Base-by-base conservation (phyloP, 1,284 basidiomycete genomes). In the Inonotus hispidus region DNA sequence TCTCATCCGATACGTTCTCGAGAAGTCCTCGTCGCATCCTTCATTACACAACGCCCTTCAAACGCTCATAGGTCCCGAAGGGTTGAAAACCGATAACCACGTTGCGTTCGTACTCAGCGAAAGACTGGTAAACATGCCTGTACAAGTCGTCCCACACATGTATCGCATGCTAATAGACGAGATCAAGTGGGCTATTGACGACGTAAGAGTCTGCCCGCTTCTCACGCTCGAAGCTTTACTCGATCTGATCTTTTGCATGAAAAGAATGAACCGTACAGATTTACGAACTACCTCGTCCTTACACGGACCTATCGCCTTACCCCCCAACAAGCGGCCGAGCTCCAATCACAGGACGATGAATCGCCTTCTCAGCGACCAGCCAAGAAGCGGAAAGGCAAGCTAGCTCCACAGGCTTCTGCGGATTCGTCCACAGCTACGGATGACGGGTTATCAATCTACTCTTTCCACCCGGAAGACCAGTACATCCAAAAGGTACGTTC, bases 91-190 rank as follows among this genome's bases (percentile, higher is more conserved):
- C 1, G 50, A 68, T 37, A 74, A 78, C 3, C 84, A 89, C 63
- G 82, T 95, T 55, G 94, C 92, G 0, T 79, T 95, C 21, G 79
- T 96, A 13, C 77, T 97, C 66, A 91, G 87, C 62, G 92, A 96
- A 70, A 81, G 95, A 1, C 77, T 97, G 60, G 82, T 95, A 68
- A 98, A 97, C 72, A 93, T 98, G 83, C 95, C 95, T 0, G 86
- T 93, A 3, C 91, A 96, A 67, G 83, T 94, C 45, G 81, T 95
- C 19, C 89, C 93, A 11, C 93, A 92, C 1, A 88, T 95, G 84
- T 96, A 95, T 73, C 80, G 81, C 58, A 93, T 96, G 89, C 79
- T 97, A 23, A 75, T 79, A 0, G 85, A 89, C 52, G 94, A 98
- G 71, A 77, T 95, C n/a, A 76, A 83, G 55, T 83, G 77, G 74